Evolutionary conservation across 805 yeast species (phyloP), one percentile per base, ranked within the genome.

Genomic region (Ogataea pilisensis): DNA sequence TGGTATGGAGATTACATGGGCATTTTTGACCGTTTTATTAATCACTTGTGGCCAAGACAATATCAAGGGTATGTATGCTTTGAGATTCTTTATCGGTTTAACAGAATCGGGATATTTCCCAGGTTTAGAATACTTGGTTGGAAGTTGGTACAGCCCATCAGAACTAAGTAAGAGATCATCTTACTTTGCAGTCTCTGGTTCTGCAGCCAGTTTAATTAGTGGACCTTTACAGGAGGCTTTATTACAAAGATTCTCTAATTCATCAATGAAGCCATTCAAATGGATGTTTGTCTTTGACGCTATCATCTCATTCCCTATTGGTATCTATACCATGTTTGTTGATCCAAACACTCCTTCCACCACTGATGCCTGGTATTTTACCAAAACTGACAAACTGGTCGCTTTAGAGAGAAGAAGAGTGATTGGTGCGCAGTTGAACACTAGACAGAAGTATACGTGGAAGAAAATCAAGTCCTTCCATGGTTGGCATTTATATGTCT

Each of bases 161-260:
- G 83, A 82, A 58, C 65, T 78, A 39, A 69, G 75, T 36, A 68
- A 82, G 52, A 70, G 87, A 61, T 76, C 80, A 16, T 78, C 78
- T 30, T 64, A 77, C 49, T 76, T 75, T 62, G 78, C 79, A 50
- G 60, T 73, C 34, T 85, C 87, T 31, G 82, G 80, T 49, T 49
- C 53, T 20, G 60, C 66, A 21, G 69, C 68, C 8, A 56, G 64
- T 9, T 46, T 68, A 43, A 54, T 65, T 17, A 51, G 64, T 21
- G 72, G 73, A 28, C 70, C 70, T 2, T 48, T 68, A 29, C 70
- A 66, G 39, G 64, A 65, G 42, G 41, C 52, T 3, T 59, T 65
- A 40, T 41, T 70, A 26, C 31, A 41, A 5, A 50, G 60, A 0
- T 53, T 55, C 34, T 38, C 42, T 9, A 31, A 50, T 29, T 41